Conservation (phyloP, 805 yeast genomes). For the Candida chilensis region DNA sequence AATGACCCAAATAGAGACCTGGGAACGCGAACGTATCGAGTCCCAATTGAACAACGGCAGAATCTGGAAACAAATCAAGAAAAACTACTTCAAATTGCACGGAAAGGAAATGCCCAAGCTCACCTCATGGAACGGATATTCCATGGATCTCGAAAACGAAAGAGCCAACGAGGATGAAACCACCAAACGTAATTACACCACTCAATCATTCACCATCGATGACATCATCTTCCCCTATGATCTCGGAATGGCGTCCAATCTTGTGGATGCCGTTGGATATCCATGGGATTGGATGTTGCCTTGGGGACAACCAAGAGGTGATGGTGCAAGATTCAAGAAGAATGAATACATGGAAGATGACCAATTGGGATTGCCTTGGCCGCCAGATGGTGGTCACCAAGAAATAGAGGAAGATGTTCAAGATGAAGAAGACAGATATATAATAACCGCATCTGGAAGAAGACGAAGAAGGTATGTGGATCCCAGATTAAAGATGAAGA, state of each 20-base stretch:
- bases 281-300: constrained; percentile 62
- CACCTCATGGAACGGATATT: constrained; percentile 31
- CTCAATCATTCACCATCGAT: constrained; percentile 51
- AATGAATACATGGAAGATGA: constrained; percentile 47
- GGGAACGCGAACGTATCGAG: constrained; percentile 85
- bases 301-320: constrained; percentile 52
- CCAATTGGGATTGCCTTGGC: constrained; percentile 77
- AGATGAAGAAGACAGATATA: background rate
- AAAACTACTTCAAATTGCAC: constrained; percentile 32
- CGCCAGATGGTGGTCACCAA: constrained; percentile 72
- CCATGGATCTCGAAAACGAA: constrained; percentile 1
- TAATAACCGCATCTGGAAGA: constrained; percentile 6
- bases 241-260: constrained; percentile 48
- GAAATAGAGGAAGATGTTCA: constrained; percentile 7
- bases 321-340: constrained; percentile 50
- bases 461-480: constrained; percentile 20
- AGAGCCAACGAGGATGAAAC: constrained; percentile 3
- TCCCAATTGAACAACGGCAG: constrained; percentile 48
- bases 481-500: constrained; percentile 21
- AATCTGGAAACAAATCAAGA: constrained; percentile 40
- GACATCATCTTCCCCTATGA: constrained; percentile 84
- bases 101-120: constrained; percentile 31
- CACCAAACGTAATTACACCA: too few species aligned
- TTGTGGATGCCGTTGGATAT: constrained; percentile 49
- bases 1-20: constrained; percentile 81